phyloP scores from a whole-genome alignment of 2,329 filamentous ascomycete species.

The Colletotrichum sp. region DNA sequence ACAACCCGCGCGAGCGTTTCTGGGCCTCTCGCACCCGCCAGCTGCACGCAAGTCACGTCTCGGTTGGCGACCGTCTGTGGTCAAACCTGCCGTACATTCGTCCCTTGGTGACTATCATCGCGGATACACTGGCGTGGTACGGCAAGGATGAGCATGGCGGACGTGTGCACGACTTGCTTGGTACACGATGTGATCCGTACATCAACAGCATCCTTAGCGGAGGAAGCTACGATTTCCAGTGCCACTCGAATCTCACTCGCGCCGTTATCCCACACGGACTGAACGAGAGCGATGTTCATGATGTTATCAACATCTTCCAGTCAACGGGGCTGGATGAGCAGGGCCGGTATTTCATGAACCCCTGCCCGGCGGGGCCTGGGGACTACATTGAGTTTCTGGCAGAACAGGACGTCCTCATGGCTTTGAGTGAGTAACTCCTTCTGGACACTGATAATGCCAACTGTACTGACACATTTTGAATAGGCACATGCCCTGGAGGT shows the following conservation, averaged over 20 bases:
- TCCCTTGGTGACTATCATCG: constrained; percentile 73
- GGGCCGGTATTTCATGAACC: constrained; percentile 79
- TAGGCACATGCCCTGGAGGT: constrained; percentile 77
- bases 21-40: constrained; percentile 83
- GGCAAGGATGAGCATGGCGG: constrained; percentile 67
- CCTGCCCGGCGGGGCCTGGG: constrained; percentile 57
- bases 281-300: constrained; percentile 77
- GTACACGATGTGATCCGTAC: constrained; percentile 85
- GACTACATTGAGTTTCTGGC: constrained; percentile 80
- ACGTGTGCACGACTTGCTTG: constrained; percentile 77
- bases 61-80: constrained; percentile 77
- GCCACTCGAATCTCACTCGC: constrained; percentile 80
- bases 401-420: constrained; percentile 75
- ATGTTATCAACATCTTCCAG: constrained; percentile 87
- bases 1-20: constrained; percentile 80
- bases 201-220: constrained; percentile 76
- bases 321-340: constrained; percentile 77
- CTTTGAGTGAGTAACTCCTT: constrained; percentile 45
- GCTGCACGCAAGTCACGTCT: constrained; percentile 77
- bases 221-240: constrained; percentile 78
- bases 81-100: constrained; percentile 78
- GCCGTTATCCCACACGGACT: constrained; percentile 73
- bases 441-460: too few relatives aligned
- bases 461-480: too few relatives aligned
- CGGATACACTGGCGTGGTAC: constrained; percentile 69